These are phyloP conservation scores for Diaporthe citrichinensis DNA, from an alignment of 2,329 filamentous ascomycete species.

Conservation along the genomic window DNA sequence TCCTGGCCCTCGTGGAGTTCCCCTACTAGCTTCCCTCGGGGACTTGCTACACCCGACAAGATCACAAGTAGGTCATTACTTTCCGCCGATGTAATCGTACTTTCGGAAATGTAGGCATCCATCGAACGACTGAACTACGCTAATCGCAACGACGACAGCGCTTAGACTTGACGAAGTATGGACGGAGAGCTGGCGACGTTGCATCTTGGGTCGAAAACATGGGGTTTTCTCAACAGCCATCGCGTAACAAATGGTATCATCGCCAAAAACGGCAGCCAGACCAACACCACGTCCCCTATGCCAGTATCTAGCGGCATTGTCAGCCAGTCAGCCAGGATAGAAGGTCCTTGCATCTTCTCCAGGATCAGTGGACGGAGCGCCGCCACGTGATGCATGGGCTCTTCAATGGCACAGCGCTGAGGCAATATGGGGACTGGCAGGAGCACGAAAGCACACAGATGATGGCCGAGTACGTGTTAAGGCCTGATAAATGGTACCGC, in stretches of 20 bases:
- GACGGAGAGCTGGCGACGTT: neutral
- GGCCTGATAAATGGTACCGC: constrained; percentile 53
- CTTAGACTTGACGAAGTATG: neutral
- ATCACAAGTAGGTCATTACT: neutral
- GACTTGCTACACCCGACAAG: neutral
- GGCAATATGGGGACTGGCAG: constrained; percentile 51
- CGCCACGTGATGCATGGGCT: constrained; percentile 57
- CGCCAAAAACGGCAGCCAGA: neutral
- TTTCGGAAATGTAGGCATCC: neutral
- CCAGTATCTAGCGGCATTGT: neutral
- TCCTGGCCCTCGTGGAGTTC: neutral
- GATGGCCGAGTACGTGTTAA: constrained; percentile 51
- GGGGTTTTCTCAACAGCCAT: neutral
- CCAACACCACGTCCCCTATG: neutral
- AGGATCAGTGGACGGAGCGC: constrained; percentile 52
- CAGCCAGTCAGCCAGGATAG: constrained; percentile 41
- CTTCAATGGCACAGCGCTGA: constrained; percentile 52
- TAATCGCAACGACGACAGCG: neutral
- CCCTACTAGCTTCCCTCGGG: neutral
- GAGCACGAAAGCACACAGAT: constrained; percentile 55
- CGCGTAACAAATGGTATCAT: neutral
- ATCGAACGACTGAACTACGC: neutral
- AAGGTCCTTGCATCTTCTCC: constrained; percentile 52
- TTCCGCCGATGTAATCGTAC: neutral
- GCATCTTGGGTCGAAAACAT: neutral